Evolutionary conservation across 2,329 filamentous ascomycete genomes (phyloP), one percentile per base, ranked within the genome.

Genomic region (Cytospora mali): DNA sequence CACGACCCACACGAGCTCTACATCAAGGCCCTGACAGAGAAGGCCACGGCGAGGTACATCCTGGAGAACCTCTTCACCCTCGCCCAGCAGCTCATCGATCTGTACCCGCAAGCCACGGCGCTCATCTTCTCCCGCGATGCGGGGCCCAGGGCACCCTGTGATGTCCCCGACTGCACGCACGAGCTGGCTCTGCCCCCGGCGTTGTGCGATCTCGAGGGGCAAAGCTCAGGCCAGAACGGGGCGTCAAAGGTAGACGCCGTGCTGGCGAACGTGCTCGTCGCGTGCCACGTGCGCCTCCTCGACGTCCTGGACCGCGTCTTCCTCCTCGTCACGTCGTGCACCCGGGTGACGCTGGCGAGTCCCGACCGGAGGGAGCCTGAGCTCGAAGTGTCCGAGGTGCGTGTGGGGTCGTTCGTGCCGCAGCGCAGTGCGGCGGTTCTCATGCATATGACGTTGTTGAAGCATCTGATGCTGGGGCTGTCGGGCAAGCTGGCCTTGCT

Each of bases 371-470:
- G 69, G 16, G 71, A 74, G 16, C 75, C 73, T 0, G 69, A 70
- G 6, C 71, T 78, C 42, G 71, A 74, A 21, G 71, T 79, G 4
- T 76, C 77, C 0, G 74, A 78, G 53, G 74, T 79, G 16, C 73
- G 74, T 4, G 73, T 80, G 6, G 78, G 79, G 1, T 74, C 74
- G 2, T 77, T 77, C 52, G 67, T 75, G 21, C 72, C 75, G 6
- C 72, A 74, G 3, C 70, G 71, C 13, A 64, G 65, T 0, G 71
- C 74, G 5, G 74, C 75, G 4, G 71, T 72, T 6, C 69, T 74
- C 9, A 71, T 77, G 68, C 68, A 75, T 51, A 66, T 72, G 3
- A 66, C 72, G 2, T 69, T 76, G 66, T 31, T 77, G 4, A 63
- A 72, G 5, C 74, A 76, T 50, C 66, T 76, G 27, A 69, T 75